phyloP scores from a whole-genome alignment of 2,329 filamentous ascomycete species.

The Botrytis tulipae region DNA sequence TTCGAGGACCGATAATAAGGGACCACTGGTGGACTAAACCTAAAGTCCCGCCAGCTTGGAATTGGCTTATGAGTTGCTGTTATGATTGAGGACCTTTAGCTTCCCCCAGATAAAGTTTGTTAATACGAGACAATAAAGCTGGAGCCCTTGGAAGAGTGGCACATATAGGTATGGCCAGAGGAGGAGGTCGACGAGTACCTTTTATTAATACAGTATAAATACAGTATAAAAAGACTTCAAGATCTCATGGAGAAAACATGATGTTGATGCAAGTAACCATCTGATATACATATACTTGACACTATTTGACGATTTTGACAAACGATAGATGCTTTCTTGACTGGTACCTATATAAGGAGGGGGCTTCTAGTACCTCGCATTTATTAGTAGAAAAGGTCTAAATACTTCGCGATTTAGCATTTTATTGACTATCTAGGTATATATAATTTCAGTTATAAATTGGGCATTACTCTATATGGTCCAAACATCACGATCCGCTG shows the following conservation, averaged over 20 bases:
- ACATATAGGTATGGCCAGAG: no score
- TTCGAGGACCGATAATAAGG: not conserved
- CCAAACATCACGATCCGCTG: not conserved
- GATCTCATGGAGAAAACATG: not conserved
- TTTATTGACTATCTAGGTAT: not conserved
- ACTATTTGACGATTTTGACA: not conserved
- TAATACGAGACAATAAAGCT: slow-evolving; percentile 6
- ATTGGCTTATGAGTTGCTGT: not conserved
- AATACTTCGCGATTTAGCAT: not conserved
- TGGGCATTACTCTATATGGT: not conserved
- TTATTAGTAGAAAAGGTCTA: not conserved
- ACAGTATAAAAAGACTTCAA: not conserved
- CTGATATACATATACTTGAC: not conserved
- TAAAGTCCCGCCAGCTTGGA: not conserved
- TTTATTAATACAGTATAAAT: not conserved
- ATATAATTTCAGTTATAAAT: not conserved
- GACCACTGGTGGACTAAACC: no score
- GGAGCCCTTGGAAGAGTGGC: not conserved
- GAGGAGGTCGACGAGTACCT: not conserved
- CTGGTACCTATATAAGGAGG: not conserved
- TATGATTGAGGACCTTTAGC: not conserved
- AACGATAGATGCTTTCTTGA: not conserved
- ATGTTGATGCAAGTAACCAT: not conserved
- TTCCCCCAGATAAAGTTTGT: slow-evolving; percentile 3
- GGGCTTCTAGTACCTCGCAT: not conserved